A percentile compares a stretch with the other conserved stretches of the same genome.
phyloP scores from a whole-genome alignment of 352 stramenopile genomes.

The Discostella stelligera region DNA sequence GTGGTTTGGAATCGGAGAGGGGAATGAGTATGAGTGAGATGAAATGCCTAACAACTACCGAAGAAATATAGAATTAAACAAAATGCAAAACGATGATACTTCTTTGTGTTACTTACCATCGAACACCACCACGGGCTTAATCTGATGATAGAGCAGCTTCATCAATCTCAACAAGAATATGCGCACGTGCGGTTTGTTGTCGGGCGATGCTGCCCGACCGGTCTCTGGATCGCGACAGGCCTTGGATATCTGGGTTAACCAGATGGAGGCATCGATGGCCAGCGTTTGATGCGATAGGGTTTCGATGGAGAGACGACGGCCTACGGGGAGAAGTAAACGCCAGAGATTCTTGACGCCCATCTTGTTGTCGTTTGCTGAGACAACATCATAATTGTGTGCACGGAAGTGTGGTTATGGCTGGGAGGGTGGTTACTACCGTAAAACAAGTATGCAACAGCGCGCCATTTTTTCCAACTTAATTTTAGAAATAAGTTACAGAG shows the following conservation, averaged over 20 bases:
- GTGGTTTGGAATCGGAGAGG: no score
- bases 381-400: no score
- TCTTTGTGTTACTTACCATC: conserved; percentile 72
- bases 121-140: conserved; percentile 98
- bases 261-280: conserved; percentile 98
- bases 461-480: no score
- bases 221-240: conserved; percentile 90
- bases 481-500: no score
- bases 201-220: conserved; percentile 88
- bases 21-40: background rate
- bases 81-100: background rate
- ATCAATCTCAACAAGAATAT: conserved; percentile 92
- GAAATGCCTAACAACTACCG: background rate
- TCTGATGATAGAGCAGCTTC: conserved; percentile 93
- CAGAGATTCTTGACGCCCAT: conserved; percentile 99
- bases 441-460: no score
- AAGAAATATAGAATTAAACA: conserved; percentile 6
- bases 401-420: no score
- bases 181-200: conserved; percentile 89
- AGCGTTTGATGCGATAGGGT: conserved; percentile 94
- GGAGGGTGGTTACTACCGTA: no score
- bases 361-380: no score
- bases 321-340: conserved; percentile 93
- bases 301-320: conserved; percentile 96
- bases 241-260: conserved; percentile 99